Conservation (phyloP, 208 protist genomes). For the Dictyostelium gargantuum region DNA sequence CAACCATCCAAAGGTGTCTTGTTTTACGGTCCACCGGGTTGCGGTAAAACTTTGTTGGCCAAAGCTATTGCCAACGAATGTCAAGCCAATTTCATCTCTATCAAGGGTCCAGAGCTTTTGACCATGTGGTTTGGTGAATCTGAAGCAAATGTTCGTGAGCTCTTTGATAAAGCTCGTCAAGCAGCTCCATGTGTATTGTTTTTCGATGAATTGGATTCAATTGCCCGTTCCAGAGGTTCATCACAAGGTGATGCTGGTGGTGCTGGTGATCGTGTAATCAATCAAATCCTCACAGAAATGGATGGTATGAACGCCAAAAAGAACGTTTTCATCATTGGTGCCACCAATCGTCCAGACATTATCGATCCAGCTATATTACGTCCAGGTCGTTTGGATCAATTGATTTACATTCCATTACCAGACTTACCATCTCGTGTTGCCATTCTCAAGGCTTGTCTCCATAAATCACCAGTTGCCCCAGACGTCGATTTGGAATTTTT, state of each 20-base stretch:
- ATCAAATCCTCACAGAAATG: slow-evolving; percentile 99
- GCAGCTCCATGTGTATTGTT: slow-evolving; percentile 99
- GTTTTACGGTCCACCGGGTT: slow-evolving; percentile 98
- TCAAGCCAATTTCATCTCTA: slow-evolving; percentile 99
- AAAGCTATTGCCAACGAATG: slow-evolving; percentile 96
- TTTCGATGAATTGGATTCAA: slow-evolving; percentile 99
- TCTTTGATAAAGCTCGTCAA: slow-evolving; percentile 99
- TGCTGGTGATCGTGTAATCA: slow-evolving; percentile 99
- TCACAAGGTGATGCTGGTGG: slow-evolving; percentile 95
- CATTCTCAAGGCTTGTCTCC: slow-evolving; percentile 97
- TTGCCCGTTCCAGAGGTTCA: slow-evolving; percentile 96
- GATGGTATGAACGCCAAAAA: slow-evolving; percentile 99
- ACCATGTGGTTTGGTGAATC: slow-evolving; percentile 99
- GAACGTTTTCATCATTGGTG: slow-evolving; percentile 99
- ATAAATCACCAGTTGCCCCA: slow-evolving; percentile 96
- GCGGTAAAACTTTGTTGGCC: slow-evolving; percentile 98
- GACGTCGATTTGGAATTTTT: slow-evolving; percentile 97
- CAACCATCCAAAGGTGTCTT: slow-evolving; percentile 95
- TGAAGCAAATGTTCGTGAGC: slow-evolving; percentile 99
- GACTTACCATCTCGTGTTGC: slow-evolving; percentile 95
- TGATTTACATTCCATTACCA: slow-evolving; percentile 99
- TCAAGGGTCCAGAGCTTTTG: slow-evolving; percentile 99
- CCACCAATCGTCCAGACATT: slow-evolving; percentile 99
- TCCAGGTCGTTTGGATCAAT: slow-evolving; percentile 94
- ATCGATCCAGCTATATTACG: slow-evolving; percentile 99